phyloP scores from a whole-genome alignment of 305 asterid genomes.

The Solanum hybrid region DNA sequence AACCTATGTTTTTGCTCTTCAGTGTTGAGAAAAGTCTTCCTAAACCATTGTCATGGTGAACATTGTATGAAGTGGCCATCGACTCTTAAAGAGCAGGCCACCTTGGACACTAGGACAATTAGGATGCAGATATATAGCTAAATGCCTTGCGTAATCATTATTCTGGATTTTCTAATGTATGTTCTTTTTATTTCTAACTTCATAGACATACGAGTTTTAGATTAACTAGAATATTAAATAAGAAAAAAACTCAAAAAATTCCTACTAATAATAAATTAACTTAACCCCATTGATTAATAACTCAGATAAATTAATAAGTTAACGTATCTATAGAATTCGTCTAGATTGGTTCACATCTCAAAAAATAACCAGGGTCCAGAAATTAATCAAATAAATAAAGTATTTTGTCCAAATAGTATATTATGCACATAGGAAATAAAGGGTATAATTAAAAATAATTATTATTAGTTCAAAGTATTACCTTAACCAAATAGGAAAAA shows the following conservation, averaged over 20 bases:
- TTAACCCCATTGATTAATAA: neutral
- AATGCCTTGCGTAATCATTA: neutral
- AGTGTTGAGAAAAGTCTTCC: neutral
- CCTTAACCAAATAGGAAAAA: neutral
- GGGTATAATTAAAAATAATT: too few relatives aligned
- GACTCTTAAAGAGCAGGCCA: neutral
- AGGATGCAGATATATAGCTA: neutral
- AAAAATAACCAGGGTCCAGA: neutral
- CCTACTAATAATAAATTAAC: neutral
- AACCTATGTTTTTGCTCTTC: neutral
- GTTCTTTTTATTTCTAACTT: neutral
- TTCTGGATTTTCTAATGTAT: neutral
- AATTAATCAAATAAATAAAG: neutral
- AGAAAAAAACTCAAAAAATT: neutral
- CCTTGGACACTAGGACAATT: neutral
- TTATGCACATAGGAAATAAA: neutral
- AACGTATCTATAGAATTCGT: neutral
- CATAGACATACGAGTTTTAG: neutral
- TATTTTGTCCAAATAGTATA: neutral
- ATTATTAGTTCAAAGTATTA: neutral
- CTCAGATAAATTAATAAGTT: neutral
- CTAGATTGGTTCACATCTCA: neutral
- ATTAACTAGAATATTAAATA: neutral
- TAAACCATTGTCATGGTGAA: neutral
- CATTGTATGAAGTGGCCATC: neutral